phyloP scores from a whole-genome alignment of 2,329 filamentous ascomycete genomes.

The Ophiocordyceps camponoti-leonardi region DNA sequence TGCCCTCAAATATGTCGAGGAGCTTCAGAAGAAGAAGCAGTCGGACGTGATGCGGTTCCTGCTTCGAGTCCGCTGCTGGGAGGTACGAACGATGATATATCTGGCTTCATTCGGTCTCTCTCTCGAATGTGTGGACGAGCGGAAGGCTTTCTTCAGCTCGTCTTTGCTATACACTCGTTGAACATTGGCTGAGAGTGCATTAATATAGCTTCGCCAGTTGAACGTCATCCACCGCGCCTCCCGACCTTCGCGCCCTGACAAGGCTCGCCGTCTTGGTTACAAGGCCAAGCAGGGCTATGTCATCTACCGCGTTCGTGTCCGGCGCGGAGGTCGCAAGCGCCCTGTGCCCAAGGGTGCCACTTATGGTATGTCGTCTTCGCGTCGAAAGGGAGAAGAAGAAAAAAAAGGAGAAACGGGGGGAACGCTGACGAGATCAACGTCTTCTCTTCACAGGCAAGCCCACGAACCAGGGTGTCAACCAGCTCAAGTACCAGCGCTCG shows the following conservation, averaged over 20 bases:
- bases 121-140: conserved; percentile 15
- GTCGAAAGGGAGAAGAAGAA: not conserved
- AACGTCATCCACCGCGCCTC: conserved; percentile 99
- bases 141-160: conserved; percentile 5
- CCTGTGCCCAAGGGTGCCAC: conserved; percentile 96
- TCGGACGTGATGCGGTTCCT: conserved; percentile 99
- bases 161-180: conserved; percentile 93
- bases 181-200: conserved; percentile 99
- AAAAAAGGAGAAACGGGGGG: not conserved
- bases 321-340: conserved; percentile 97
- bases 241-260: conserved; percentile 95
- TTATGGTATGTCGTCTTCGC: conserved; percentile 84
- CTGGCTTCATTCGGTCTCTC: conserved; percentile 13
- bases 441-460: conserved; percentile 61
- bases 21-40: conserved; percentile 99
- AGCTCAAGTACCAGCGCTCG: conserved; percentile 99
- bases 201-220: conserved; percentile 99
- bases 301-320: conserved; percentile 97
- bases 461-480: conserved; percentile 99
- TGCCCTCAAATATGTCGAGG: conserved; percentile 99
- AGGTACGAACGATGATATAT: conserved; percentile 54
- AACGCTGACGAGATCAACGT: not conserved
- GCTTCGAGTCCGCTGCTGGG: conserved; percentile 99
- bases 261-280: conserved; percentile 99
- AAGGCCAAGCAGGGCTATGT: conserved; percentile 99